Percentiles rank a stretch among this genome's conserved stretches.
Evolutionary conservation across 345 rosid genomes (phyloP).

Genomic region (Eucalyptus pauciflora): DNA sequence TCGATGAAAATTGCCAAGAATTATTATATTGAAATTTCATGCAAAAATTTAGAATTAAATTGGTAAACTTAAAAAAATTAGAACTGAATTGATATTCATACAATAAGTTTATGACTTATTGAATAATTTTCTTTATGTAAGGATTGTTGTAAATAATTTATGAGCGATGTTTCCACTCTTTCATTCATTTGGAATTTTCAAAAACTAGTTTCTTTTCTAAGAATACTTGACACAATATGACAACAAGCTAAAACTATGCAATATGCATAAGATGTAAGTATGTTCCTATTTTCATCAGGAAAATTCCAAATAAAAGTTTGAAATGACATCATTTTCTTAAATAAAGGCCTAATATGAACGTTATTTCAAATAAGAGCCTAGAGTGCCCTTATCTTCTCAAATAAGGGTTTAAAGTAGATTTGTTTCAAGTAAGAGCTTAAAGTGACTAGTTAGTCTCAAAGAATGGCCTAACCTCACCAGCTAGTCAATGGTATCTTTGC

Average conservation of each 20-base stretch:
- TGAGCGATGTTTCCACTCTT: not conserved
- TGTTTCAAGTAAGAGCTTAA: too few relatives aligned
- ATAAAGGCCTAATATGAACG: fast-evolving
- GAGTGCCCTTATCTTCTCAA: too few relatives aligned
- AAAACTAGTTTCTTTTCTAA: not conserved
- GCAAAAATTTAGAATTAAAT: not conserved
- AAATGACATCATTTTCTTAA: too few relatives aligned
- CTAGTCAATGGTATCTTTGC: too few relatives aligned
- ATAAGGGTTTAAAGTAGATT: too few relatives aligned
- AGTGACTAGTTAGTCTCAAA: too few relatives aligned
- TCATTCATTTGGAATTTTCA: not conserved
- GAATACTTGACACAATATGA: not conserved
- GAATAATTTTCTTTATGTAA: not conserved
- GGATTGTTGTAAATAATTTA: not conserved
- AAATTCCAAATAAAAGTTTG: too few relatives aligned
- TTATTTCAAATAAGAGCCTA: too few relatives aligned
- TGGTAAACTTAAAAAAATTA: not conserved
- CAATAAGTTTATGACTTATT: fast-evolving
- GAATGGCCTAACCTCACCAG: too few relatives aligned
- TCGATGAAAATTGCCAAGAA: fast-evolving
- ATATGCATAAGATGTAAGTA: not conserved
- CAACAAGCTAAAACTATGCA: not conserved
- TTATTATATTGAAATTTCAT: not conserved
- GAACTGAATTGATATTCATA: not conserved
- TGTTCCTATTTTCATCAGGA: not conserved